These are phyloP conservation scores for Groenewaldozyma salmanticensis DNA, from an alignment of 805 yeast genomes.

Conservation along the genomic window DNA sequence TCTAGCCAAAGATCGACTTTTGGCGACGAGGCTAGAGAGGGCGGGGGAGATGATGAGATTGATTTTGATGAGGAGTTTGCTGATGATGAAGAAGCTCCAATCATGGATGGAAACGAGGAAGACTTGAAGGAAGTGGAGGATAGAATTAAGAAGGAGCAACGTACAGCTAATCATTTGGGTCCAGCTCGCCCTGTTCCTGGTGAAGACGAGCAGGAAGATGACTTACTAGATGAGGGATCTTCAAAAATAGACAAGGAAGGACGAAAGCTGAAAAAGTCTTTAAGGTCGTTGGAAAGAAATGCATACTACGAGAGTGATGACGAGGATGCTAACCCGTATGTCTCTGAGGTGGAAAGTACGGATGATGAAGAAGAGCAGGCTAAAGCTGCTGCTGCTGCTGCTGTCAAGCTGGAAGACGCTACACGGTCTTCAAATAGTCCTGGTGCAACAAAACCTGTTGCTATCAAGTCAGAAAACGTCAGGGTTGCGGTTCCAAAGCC, in stretches of 20 bases:
- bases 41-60: constrained; percentile 64
- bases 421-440: background rate
- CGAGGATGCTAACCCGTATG: constrained; percentile 71
- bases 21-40: constrained; percentile 21
- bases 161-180: constrained; percentile 57
- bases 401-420: constrained; percentile 28
- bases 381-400: constrained; percentile 9
- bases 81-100: constrained; percentile 98
- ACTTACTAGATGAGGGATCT: constrained; percentile 62
- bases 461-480: constrained; percentile 1
- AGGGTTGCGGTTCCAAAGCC: constrained; percentile 13
- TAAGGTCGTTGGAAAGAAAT: constrained; percentile 76
- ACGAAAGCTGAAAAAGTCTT: constrained; percentile 69
- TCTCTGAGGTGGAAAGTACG: constrained; percentile 50
- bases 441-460: constrained; percentile 4
- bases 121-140: constrained; percentile 83
- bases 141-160: constrained; percentile 28
- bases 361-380: constrained; percentile 31
- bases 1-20: constrained; percentile 27
- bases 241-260: constrained; percentile 88
- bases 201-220: constrained; percentile 49
- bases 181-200: too few relatives aligned
- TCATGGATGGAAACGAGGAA: constrained; percentile 91
- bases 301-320: constrained; percentile 83
- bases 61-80: constrained; percentile 96